Conservation (phyloP, 2,329 filamentous ascomycete species). For the Curvularia hawaiiensis region DNA sequence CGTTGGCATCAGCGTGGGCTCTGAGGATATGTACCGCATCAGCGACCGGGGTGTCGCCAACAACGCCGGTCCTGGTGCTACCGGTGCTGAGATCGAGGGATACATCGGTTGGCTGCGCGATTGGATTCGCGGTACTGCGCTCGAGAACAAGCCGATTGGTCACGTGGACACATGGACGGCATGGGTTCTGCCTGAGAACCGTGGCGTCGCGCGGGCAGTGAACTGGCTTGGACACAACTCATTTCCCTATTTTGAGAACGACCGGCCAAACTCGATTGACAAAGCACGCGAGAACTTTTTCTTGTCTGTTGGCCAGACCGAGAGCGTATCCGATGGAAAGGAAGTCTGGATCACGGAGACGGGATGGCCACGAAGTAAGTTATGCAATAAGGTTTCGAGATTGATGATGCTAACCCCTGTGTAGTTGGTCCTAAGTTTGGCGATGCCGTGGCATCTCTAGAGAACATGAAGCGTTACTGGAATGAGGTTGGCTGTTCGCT, state of each 20-base stretch:
- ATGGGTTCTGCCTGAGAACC: constrained; percentile 71
- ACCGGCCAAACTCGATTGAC: background rate
- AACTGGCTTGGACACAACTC: constrained; percentile 86
- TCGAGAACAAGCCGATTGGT: constrained; percentile 67
- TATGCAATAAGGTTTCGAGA: background rate
- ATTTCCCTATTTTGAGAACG: constrained; percentile 82
- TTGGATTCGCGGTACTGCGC: constrained; percentile 65
- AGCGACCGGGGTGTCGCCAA: constrained; percentile 69
- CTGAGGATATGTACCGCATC: constrained; percentile 69
- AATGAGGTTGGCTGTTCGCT: constrained; percentile 36
- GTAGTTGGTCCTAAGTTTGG: background rate
- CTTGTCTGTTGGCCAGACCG: background rate
- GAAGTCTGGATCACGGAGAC: background rate
- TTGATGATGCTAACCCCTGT: background rate
- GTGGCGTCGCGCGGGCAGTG: constrained; percentile 66
- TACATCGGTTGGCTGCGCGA: constrained; percentile 73
- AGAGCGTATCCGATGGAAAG: background rate
- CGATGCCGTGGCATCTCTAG: background rate
- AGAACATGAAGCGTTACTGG: constrained; percentile 10
- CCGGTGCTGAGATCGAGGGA: constrained; percentile 64
- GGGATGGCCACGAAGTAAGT: background rate
- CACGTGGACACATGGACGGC: constrained; percentile 53
- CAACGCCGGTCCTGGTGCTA: constrained; percentile 65
- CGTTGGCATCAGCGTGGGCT: constrained; percentile 82
- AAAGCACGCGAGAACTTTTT: background rate